Percentiles rank a stretch among this genome's conserved stretches.
Evolutionary conservation across 176 grass and related monocot genomes (phyloP).

Genomic region (Carex scoparia): DNA sequence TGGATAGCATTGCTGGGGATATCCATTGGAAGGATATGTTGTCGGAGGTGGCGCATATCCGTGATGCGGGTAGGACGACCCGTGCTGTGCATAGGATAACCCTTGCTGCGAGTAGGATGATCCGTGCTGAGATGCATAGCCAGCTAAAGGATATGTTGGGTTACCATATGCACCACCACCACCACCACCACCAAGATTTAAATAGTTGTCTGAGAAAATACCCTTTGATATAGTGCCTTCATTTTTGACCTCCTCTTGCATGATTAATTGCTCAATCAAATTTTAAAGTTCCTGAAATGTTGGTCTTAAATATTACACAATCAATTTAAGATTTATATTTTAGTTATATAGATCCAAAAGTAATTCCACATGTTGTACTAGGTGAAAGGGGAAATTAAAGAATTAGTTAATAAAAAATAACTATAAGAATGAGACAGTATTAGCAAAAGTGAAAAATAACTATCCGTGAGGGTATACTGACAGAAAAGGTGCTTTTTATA

Average conservation of each 20-base stretch:
- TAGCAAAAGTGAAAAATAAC: too few species aligned
- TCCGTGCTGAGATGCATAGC: neutral
- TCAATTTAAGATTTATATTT: too few species aligned
- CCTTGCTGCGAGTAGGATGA: neutral
- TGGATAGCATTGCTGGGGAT: neutral
- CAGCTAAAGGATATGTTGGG: neutral
- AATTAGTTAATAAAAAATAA: too few species aligned
- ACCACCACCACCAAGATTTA: neutral
- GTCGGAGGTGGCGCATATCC: neutral
- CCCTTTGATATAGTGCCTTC: neutral
- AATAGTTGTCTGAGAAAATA: neutral
- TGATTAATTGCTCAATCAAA: neutral
- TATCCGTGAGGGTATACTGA: too few species aligned
- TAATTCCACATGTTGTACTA: too few species aligned
- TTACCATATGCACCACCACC: too few species aligned
- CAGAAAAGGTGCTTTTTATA: too few species aligned
- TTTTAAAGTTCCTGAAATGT: neutral
- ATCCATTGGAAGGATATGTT: neutral
- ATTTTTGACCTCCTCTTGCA: neutral
- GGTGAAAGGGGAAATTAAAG: too few species aligned
- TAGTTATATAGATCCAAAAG: too few species aligned
- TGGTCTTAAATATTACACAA: too few species aligned
- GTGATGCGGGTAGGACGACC: neutral
- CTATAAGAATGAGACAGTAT: too few species aligned
- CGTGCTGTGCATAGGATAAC: neutral